A percentile compares a stretch with the other conserved stretches of the same genome.
Evolutionary conservation across 495 filamentous ascomycete genomes (phyloP).

Genomic region (Hypoxylon fuscum): DNA sequence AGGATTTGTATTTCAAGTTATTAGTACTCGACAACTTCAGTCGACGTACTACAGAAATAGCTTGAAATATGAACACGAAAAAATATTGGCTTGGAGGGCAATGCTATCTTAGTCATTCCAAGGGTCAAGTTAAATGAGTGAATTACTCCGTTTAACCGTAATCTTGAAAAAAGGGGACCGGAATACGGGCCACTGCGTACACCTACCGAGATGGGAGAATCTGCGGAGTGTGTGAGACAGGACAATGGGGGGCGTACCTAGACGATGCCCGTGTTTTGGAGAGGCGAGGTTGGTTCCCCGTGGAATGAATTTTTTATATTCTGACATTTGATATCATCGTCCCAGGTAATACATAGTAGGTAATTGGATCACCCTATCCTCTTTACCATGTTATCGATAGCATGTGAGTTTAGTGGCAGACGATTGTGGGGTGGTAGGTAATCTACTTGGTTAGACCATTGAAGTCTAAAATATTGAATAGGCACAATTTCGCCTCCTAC

Average conservation of each 20-base stretch:
- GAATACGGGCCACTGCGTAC: slow-evolving; percentile 8
- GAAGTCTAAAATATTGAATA: too few species aligned
- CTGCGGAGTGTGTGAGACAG: slow-evolving; percentile 9
- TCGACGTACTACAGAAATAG: too few species aligned
- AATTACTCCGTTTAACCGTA: slow-evolving; percentile 22
- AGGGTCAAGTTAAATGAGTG: not conserved
- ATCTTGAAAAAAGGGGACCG: not conserved
- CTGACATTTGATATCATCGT: not conserved
- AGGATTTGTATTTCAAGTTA: too few species aligned
- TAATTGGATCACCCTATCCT: not conserved
- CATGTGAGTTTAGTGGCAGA: slow-evolving; percentile 21
- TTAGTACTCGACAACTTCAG: too few species aligned
- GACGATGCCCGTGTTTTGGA: slow-evolving; percentile 9
- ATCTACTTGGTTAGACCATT: too few species aligned
- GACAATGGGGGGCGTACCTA: slow-evolving; percentile 1
- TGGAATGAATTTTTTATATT: not conserved
- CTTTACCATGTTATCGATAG: slow-evolving; percentile 12
- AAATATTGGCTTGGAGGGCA: too few species aligned
- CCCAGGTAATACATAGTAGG: too few species aligned
- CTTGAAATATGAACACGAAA: too few species aligned
- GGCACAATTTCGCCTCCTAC: too few species aligned
- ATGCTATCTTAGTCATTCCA: too few species aligned
- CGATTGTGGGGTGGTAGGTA: not conserved
- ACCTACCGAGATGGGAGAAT: slow-evolving; percentile 26
- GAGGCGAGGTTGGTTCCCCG: slow-evolving; percentile 5